These are phyloP conservation scores for Hapsidospora chrysogenum DNA, from an alignment of 495 filamentous ascomycete species.

Conservation along the genomic window DNA sequence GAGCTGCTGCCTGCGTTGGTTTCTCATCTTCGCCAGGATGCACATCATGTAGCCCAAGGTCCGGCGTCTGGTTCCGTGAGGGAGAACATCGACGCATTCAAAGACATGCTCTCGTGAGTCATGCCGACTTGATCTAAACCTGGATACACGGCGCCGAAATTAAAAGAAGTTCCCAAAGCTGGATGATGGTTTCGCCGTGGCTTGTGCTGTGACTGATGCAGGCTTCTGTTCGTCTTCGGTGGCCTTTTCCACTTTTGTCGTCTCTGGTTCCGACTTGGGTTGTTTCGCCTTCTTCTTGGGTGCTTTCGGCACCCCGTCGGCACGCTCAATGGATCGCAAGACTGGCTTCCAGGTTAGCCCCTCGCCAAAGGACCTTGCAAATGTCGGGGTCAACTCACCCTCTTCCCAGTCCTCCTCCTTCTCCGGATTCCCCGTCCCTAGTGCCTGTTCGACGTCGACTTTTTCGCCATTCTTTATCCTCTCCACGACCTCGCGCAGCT, in stretches of 20 bases:
- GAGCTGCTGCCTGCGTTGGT: constrained; percentile 36
- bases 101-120: constrained; percentile 32
- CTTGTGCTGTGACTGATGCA: neutral
- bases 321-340: constrained; percentile 63
- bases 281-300: constrained; percentile 2
- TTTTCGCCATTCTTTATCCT: constrained; percentile 70
- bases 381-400: constrained; percentile 26
- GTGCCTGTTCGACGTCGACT: constrained; percentile 68
- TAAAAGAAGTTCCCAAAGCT: constrained; percentile 23
- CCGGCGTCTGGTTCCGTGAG: constrained; percentile 2
- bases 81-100: constrained; percentile 18
- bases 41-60: neutral
- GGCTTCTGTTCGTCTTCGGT: too few relatives aligned
- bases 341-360: constrained; percentile 25
- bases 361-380: neutral
- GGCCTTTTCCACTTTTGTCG: too few relatives aligned
- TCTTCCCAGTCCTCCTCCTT: constrained; percentile 83
- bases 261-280: constrained; percentile 4
- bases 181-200: neutral
- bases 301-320: constrained; percentile 46
- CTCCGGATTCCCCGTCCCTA: constrained; percentile 64
- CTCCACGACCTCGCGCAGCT: constrained; percentile 71
- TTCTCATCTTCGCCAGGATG: constrained; percentile 13
- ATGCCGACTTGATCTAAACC: constrained; percentile 1
- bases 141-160: neutral